Conservation (phyloP, 441 rosid genomes). For the Iberis amara region DNA sequence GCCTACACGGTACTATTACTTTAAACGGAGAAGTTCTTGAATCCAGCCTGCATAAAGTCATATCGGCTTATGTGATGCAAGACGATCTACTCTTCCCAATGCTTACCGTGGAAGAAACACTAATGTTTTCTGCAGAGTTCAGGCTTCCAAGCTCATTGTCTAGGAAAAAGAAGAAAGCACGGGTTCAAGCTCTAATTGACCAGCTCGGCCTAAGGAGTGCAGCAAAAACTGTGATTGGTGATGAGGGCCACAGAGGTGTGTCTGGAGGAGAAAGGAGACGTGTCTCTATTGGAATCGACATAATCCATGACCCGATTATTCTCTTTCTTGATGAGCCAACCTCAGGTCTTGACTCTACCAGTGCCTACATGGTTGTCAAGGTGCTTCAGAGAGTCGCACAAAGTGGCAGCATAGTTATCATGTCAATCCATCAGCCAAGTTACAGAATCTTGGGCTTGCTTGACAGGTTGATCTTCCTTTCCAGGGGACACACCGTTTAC, state of each 20-base stretch:
- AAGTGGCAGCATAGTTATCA: conserved; percentile 68
- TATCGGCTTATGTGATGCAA: conserved; percentile 87
- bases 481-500: conserved; percentile 52
- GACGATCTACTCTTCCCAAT: conserved; percentile 83
- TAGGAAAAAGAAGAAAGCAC: conserved; percentile 46
- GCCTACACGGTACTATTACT: conserved; percentile 59
- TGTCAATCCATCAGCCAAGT: conserved; percentile 71
- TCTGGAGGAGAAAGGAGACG: conserved; percentile 75
- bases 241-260: conserved; percentile 71
- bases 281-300: conserved; percentile 68
- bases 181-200: conserved; percentile 69
- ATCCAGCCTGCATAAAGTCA: conserved; percentile 62
- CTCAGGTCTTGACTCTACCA: conserved; percentile 68
- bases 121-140: conserved; percentile 78
- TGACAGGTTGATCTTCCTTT: conserved; percentile 59
- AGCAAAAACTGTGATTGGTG: conserved; percentile 68
- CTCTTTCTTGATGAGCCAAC: conserved; percentile 73
- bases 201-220: conserved; percentile 55
- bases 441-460: conserved; percentile 59
- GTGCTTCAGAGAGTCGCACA: conserved; percentile 65
- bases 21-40: conserved; percentile 68
- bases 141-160: conserved; percentile 64
- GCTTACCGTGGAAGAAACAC: conserved; percentile 77
- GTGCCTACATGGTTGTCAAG: conserved; percentile 72
- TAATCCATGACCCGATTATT: conserved; percentile 70